Percentiles rank a stretch among this genome's conserved stretches.
phyloP scores from a whole-genome alignment of 2,329 filamentous ascomycete genomes.

The Diatrype stigma region DNA sequence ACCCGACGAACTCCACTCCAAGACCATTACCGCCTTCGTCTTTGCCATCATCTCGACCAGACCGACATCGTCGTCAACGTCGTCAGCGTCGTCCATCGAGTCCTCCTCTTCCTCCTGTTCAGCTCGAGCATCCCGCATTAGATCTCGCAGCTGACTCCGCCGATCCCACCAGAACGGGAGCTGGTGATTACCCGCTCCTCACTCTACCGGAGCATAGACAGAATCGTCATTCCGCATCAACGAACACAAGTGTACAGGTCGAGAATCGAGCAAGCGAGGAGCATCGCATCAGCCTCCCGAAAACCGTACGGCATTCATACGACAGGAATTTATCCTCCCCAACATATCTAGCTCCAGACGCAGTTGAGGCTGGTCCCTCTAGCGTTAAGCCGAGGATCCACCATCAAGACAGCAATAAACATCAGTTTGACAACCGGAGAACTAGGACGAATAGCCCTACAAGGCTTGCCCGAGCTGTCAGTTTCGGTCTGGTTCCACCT shows the following conservation, averaged over 20 bases:
- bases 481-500: conserved; percentile 25
- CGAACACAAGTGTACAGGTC: conserved; percentile 47
- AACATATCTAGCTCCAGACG: conserved; percentile 22
- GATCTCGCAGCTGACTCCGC: conserved; percentile 31
- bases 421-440: conserved; percentile 17
- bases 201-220: conserved; percentile 47
- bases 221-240: conserved; percentile 37
- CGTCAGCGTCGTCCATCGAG: conserved; percentile 48
- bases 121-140: conserved; percentile 42
- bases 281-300: conserved; percentile 49
- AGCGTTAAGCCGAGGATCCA: conserved; percentile 10
- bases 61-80: conserved; percentile 16
- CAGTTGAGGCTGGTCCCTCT: conserved; percentile 21
- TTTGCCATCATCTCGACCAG: conserved; percentile 17
- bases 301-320: conserved; percentile 49
- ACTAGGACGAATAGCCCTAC: conserved; percentile 28
- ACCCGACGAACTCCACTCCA: conserved; percentile 57
- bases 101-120: conserved; percentile 49
- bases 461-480: conserved; percentile 22
- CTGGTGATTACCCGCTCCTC: conserved; percentile 48
- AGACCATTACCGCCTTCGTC: conserved; percentile 24
- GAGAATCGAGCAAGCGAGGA: conserved; percentile 43
- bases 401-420: conserved; percentile 7
- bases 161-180: conserved; percentile 34
- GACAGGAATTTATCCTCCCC: conserved; percentile 44